Percentiles rank a stretch among this genome's conserved stretches.
These are phyloP conservation scores for Coniochaeta hoffmannii DNA, from an alignment of 2,329 filamentous ascomycete genomes.

Conservation along the genomic window DNA sequence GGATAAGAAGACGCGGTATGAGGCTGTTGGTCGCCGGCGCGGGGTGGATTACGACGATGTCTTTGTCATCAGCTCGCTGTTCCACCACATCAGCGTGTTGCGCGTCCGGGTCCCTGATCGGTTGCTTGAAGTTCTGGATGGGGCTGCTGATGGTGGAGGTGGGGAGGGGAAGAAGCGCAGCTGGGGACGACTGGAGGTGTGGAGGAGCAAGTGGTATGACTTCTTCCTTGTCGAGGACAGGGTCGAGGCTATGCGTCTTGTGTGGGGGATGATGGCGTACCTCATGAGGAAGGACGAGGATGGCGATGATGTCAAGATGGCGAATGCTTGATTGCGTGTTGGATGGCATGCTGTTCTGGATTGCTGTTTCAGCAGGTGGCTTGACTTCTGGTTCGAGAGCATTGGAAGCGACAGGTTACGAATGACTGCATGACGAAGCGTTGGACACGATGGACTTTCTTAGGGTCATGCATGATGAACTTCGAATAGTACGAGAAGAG, in stretches of 20 bases:
- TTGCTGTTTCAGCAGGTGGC: not conserved
- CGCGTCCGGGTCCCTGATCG: slow-evolving; percentile 49
- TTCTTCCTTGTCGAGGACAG: slow-evolving; percentile 47
- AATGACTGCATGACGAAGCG: not conserved
- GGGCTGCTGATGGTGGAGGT: slow-evolving; percentile 34
- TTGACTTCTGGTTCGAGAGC: not conserved
- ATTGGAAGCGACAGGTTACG: not conserved
- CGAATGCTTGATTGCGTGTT: slow-evolving; percentile 9
- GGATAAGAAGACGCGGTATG: slow-evolving; percentile 53
- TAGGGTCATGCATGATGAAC: not conserved
- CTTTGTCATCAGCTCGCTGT: slow-evolving; percentile 53
- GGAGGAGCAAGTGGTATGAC: slow-evolving; percentile 56
- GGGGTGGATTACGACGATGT: slow-evolving; percentile 50
- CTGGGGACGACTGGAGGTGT: slow-evolving; percentile 47
- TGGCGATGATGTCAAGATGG: slow-evolving; percentile 14
- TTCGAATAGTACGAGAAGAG: not conserved
- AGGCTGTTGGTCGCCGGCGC: slow-evolving; percentile 43
- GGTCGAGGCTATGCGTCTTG: slow-evolving; percentile 45
- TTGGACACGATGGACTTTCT: not conserved
- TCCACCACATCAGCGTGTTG: slow-evolving; percentile 54
- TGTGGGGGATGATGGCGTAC: slow-evolving; percentile 55
- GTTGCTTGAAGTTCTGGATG: slow-evolving; percentile 46
- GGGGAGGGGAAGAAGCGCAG: slow-evolving; percentile 28
- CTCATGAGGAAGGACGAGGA: slow-evolving; percentile 42
- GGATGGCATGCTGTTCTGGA: not conserved